These are phyloP conservation scores for Hypoxylon sp. DNA, from an alignment of 2,329 filamentous ascomycete genomes.

Conservation along the genomic window DNA sequence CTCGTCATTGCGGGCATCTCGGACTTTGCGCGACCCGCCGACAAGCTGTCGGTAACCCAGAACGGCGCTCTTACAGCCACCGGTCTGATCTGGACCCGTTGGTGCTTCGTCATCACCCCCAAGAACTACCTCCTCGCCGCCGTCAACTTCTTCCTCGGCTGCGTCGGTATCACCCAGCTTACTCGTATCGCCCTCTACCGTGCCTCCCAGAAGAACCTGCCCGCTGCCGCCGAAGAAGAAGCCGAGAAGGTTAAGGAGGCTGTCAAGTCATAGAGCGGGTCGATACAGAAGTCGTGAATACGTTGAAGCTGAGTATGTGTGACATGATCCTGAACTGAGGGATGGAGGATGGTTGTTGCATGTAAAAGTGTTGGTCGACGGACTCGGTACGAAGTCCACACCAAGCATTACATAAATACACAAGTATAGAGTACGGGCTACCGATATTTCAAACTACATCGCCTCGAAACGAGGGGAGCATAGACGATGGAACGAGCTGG, in stretches of 20 bases:
- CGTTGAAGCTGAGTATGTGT: conserved; percentile 9
- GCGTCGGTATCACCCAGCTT: conserved; percentile 87
- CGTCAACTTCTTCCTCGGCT: conserved; percentile 97
- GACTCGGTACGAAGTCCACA: conserved; percentile 16
- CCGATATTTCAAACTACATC: conserved; percentile 11
- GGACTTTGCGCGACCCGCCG: conserved; percentile 91
- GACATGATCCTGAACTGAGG: not conserved
- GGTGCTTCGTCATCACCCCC: conserved; percentile 97
- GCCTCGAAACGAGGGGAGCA: conserved; percentile 18
- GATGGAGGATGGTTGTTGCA: conserved; percentile 18
- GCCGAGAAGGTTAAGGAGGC: conserved; percentile 60
- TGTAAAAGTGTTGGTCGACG: conserved; percentile 7
- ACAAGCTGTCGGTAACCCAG: conserved; percentile 93
- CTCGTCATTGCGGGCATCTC: conserved; percentile 92
- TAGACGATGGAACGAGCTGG: conserved; percentile 30
- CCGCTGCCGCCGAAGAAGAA: conserved; percentile 53
- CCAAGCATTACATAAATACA: conserved; percentile 21
- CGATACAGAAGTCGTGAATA: not conserved
- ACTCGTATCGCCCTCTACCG: conserved; percentile 80
- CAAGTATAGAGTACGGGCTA: conserved; percentile 35
- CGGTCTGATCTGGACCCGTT: conserved; percentile 96
- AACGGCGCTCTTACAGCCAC: conserved; percentile 92
- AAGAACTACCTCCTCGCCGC: conserved; percentile 94
- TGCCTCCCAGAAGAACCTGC: conserved; percentile 69
- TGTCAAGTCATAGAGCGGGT: conserved; percentile 34